phyloP scores from a whole-genome alignment of 176 grass and related monocot species.

The Tillandsia fasciculata region DNA sequence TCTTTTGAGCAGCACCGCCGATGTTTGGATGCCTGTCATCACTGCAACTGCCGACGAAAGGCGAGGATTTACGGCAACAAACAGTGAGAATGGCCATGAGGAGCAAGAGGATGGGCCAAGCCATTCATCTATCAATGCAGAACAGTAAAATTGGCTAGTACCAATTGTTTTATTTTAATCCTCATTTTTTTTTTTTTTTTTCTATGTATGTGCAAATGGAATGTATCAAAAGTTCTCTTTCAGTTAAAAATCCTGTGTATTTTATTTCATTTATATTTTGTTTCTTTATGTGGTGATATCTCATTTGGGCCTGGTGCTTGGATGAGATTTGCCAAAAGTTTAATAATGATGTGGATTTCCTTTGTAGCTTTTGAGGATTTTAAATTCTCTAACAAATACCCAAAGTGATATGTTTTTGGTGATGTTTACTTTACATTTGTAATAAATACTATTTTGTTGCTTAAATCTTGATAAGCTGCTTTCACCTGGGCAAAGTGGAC shows the following conservation, averaged over 20 bases:
- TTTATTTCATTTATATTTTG: not conserved
- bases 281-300: not conserved
- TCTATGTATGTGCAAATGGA: not conserved
- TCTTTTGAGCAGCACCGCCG: conserved; percentile 71
- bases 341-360: too few relatives aligned
- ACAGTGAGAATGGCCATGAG: conserved; percentile 26
- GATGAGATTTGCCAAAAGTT: not conserved
- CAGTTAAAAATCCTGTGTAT: too few relatives aligned
- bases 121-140: not conserved
- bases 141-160: not conserved
- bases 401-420: too few relatives aligned
- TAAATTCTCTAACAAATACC: too few relatives aligned
- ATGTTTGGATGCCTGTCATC: conserved; percentile 92
- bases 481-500: too few relatives aligned
- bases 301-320: not conserved
- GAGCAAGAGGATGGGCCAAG: conserved; percentile 25
- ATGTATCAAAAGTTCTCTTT: too few relatives aligned
- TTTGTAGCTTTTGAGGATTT: too few relatives aligned
- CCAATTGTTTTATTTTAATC: not conserved
- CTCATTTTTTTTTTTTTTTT: not conserved
- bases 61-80: conserved; percentile 33
- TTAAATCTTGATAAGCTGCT: too few relatives aligned
- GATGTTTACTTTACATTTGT: too few relatives aligned
- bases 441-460: too few relatives aligned
- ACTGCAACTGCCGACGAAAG: conserved; percentile 73